Evolutionary conservation across 176 grass and related monocot genomes (phyloP).

Genomic region (Guadua angustifolia): DNA sequence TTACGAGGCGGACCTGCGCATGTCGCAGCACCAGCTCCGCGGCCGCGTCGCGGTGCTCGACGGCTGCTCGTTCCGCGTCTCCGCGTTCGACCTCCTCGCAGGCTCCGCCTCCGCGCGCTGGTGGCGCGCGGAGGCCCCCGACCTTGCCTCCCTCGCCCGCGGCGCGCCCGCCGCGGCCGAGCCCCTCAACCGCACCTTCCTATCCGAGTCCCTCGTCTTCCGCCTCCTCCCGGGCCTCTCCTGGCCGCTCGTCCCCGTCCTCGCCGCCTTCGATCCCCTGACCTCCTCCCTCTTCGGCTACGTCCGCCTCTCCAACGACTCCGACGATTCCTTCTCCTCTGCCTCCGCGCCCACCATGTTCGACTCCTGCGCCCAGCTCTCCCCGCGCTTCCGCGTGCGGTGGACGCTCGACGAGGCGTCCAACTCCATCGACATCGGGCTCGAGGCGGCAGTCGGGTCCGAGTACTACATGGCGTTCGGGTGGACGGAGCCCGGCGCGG

Average conservation of each 20-base stretch:
- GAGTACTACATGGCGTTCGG: constrained; percentile 97
- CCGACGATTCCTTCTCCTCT: neutral
- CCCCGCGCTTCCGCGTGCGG: constrained; percentile 64
- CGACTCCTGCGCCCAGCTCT: constrained; percentile 67
- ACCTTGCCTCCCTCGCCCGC: constrained; percentile 56
- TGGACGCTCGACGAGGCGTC: constrained; percentile 72
- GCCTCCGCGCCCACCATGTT: constrained; percentile 66
- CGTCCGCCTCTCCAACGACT: constrained; percentile 45
- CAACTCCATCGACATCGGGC: constrained; percentile 72
- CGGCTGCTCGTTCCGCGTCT: constrained; percentile 85
- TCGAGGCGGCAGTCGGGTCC: constrained; percentile 74
- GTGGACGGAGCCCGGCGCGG: constrained; percentile 58
- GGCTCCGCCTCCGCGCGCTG: constrained; percentile 71
- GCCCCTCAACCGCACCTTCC: constrained; percentile 67
- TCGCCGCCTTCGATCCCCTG: constrained; percentile 80
- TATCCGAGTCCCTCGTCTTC: constrained; percentile 60
- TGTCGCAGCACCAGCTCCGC: constrained; percentile 94
- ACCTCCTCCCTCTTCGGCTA: constrained; percentile 94
- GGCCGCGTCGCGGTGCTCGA: constrained; percentile 74
- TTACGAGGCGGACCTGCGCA: constrained; percentile 61
- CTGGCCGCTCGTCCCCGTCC: constrained; percentile 68
- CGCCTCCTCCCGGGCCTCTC: constrained; percentile 61
- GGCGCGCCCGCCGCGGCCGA: constrained; percentile 49
- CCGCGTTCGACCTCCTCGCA: constrained; percentile 78
- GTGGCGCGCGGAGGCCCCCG: constrained; percentile 66